phyloP scores from a whole-genome alignment of 495 filamentous ascomycete species.

The Lasiosphaeris hirsuta region DNA sequence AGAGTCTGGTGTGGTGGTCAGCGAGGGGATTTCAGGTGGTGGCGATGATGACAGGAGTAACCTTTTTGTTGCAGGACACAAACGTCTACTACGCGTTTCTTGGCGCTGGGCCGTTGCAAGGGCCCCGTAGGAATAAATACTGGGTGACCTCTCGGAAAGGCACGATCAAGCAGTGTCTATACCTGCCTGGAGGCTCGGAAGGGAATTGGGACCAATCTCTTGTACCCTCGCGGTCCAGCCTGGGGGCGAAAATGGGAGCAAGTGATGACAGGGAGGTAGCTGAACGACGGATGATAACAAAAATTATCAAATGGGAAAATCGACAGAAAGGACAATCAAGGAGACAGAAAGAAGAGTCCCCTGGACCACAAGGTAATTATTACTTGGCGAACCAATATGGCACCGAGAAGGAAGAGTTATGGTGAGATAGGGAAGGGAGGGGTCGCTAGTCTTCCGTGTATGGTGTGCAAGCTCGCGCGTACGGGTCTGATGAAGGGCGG shows the following conservation, averaged over 20 bases:
- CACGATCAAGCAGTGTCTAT: slow-evolving; percentile 13
- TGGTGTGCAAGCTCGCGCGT: slow-evolving; percentile 24
- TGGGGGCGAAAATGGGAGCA: background rate
- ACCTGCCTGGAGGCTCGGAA: background rate
- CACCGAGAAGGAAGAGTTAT: slow-evolving; percentile 3
- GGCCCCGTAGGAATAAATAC: slow-evolving; percentile 15
- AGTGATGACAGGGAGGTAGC: background rate
- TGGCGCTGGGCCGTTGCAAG: slow-evolving; percentile 18
- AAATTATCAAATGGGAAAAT: slow-evolving; percentile 6
- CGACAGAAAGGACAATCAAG: slow-evolving; percentile 11
- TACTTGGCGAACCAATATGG: slow-evolving; percentile 17
- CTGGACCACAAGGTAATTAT: slow-evolving; percentile 24
- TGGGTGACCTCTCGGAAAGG: slow-evolving; percentile 1
- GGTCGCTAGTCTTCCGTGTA: slow-evolving; percentile 21
- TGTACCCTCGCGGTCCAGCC: slow-evolving; percentile 15
- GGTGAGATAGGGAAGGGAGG: slow-evolving; percentile 15
- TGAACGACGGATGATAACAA: background rate
- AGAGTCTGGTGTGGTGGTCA: slow-evolving; percentile 18
- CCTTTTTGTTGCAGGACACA: slow-evolving; percentile 17
- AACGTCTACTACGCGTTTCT: slow-evolving; percentile 15
- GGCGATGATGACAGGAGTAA: slow-evolving; percentile 21
- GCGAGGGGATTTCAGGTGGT: slow-evolving; percentile 13
- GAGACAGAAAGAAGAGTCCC: slow-evolving; percentile 19
- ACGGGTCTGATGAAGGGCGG: slow-evolving; percentile 12
- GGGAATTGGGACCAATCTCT: slow-evolving; percentile 2